Evolutionary conservation across 78 protist species (phyloP).

Genomic region (Ministeria vibrans): DNA sequence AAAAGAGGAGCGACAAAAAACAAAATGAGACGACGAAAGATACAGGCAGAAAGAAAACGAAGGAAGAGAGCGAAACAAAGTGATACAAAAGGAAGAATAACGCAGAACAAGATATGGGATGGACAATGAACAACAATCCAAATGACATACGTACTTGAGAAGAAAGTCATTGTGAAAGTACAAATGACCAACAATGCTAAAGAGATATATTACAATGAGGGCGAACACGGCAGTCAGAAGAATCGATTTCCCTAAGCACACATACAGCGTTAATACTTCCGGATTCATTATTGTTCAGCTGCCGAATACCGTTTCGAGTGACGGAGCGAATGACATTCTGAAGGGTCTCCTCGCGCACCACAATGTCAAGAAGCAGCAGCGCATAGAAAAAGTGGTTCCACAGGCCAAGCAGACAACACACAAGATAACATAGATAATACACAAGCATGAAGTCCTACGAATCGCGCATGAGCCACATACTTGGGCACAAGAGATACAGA

Average conservation of each 20-base stretch:
- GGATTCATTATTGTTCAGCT: no score
- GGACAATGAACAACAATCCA: no score
- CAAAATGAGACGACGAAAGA: no score
- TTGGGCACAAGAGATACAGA: no score
- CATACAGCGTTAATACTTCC: no score
- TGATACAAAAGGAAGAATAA: no score
- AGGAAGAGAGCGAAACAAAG: no score
- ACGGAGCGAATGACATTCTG: constrained; percentile 33
- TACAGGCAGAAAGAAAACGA: no score
- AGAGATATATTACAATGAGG: constrained; percentile 29
- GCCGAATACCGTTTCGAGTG: constrained; percentile 50
- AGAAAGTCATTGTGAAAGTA: constrained; percentile 11
- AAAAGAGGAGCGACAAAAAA: no score
- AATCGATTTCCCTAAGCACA: constrained; percentile 7
- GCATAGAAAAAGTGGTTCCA: background rate
- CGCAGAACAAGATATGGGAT: no score
- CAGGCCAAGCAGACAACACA: background rate
- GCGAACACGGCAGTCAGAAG: constrained; percentile 35
- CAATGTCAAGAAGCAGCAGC: constrained; percentile 30
- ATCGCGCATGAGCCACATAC: no score
- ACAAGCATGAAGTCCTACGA: background rate
- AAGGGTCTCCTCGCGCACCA: constrained; percentile 35
- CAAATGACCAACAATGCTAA: constrained; percentile 25
- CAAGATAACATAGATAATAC: background rate
- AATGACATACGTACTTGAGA: no score